phyloP scores from a whole-genome alignment of 805 yeast species.

The Candida hungchunana region DNA sequence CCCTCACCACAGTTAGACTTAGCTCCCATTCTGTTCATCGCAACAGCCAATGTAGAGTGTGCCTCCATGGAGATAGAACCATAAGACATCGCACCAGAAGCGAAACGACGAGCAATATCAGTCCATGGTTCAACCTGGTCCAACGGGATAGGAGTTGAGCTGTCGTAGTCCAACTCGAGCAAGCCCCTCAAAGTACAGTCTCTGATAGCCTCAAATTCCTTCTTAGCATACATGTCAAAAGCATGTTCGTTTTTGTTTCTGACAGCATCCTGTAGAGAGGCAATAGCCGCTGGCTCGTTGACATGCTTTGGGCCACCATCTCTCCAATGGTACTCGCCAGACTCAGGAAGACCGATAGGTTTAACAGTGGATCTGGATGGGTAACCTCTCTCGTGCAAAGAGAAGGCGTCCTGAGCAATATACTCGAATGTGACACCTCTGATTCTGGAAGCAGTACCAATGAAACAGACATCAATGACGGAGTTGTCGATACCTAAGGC shows the following conservation, averaged over 20 bases:
- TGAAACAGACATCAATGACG: constrained; percentile 91
- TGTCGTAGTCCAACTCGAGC: constrained; percentile 81
- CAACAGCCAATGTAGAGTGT: constrained; percentile 95
- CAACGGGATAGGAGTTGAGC: constrained; percentile 73
- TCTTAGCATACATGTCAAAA: constrained; percentile 82
- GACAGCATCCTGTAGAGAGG: constrained; percentile 96
- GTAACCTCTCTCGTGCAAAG: constrained; percentile 88
- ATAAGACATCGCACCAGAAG: constrained; percentile 99
- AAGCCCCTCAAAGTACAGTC: constrained; percentile 93
- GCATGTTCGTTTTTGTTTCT: constrained; percentile 93
- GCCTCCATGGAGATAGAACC: constrained; percentile 99
- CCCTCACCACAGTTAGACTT: constrained; percentile 99
- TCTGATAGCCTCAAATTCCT: constrained; percentile 86
- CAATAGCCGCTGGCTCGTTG: constrained; percentile 92
- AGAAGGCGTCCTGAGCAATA: constrained; percentile 94
- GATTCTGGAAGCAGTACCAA: constrained; percentile 96
- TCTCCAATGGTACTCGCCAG: constrained; percentile 98
- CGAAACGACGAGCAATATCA: constrained; percentile 93
- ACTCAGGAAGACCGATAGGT: constrained; percentile 71
- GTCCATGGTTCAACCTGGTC: constrained; percentile 99
- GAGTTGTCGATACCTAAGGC: constrained; percentile 94
- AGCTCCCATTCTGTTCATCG: constrained; percentile 97
- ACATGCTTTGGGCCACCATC: constrained; percentile 97
- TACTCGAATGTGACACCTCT: constrained; percentile 94
- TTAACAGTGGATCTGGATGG: constrained; percentile 75